A percentile compares a stretch with the other conserved stretches of the same genome.
phyloP scores from a whole-genome alignment of 352 stramenopile species.

The Globisporangium spiculum region DNA sequence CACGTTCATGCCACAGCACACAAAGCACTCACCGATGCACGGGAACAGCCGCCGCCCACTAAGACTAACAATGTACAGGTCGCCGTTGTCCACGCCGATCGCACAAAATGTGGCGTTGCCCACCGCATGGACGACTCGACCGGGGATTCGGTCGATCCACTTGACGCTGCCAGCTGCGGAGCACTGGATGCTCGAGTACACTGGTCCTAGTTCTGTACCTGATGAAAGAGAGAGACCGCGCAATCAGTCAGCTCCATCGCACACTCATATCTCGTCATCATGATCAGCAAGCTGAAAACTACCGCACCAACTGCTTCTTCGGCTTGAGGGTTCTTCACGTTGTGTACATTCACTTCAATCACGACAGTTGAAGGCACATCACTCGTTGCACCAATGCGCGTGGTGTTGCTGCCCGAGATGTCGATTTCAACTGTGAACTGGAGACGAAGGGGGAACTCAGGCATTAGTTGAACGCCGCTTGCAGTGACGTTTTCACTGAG shows the following conservation, averaged over 20 bases:
- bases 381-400: not conserved
- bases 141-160: conserved; percentile 82
- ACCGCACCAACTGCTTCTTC: conserved; percentile 48
- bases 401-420: conserved; percentile 3
- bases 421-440: conserved; percentile 70
- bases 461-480: conserved; percentile 40
- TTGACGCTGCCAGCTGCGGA: conserved; percentile 45
- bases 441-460: conserved; percentile 52
- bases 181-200: conserved; percentile 77
- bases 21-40: conserved; percentile 46
- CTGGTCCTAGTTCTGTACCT: conserved; percentile 44
- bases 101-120: conserved; percentile 70
- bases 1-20: not conserved
- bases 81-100: conserved; percentile 55
- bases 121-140: conserved; percentile 44
- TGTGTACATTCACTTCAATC: conserved; percentile 69
- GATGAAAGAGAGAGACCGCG: not conserved
- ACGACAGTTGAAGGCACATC: not conserved
- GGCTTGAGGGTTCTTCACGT: conserved; percentile 41
- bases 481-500: conserved; percentile 20
- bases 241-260: not conserved
- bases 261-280: not conserved
- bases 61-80: conserved; percentile 63
- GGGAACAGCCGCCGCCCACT: conserved; percentile 74
- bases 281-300: not conserved